These are phyloP conservation scores for Zalaria sp. DNA, from an alignment of 2,329 filamentous ascomycete species.

Conservation along the genomic window DNA sequence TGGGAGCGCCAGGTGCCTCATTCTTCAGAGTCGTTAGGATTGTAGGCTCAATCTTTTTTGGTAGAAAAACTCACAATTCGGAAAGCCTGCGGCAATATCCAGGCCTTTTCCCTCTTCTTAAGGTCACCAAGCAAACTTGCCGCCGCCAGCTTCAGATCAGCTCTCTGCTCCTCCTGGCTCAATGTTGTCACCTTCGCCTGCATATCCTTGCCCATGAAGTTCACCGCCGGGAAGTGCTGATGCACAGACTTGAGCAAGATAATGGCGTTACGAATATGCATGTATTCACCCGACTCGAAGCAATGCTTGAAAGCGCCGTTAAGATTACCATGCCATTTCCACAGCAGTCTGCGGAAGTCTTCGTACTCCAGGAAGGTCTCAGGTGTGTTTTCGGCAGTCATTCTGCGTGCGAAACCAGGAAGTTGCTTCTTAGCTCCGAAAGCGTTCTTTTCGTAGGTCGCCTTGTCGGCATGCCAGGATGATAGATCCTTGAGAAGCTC, in stretches of 20 bases:
- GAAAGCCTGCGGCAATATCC: conserved; percentile 64
- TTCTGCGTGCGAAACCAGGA: conserved; percentile 63
- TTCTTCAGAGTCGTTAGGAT: neutral
- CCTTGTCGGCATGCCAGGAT: conserved; percentile 68
- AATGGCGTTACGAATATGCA: conserved; percentile 94
- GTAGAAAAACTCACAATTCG: conserved; percentile 40
- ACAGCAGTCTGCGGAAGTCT: conserved; percentile 71
- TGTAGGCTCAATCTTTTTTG: neutral
- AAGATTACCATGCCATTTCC: conserved; percentile 80
- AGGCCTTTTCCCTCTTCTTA: conserved; percentile 50
- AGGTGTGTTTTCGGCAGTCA: conserved; percentile 55
- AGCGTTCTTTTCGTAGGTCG: conserved; percentile 69
- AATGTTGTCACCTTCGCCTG: conserved; percentile 52
- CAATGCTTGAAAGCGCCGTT: conserved; percentile 69
- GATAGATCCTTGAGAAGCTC: conserved; percentile 67
- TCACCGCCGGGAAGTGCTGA: conserved; percentile 73
- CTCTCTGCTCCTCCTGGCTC: conserved; percentile 44
- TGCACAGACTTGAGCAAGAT: conserved; percentile 71
- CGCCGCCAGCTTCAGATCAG: conserved; percentile 63
- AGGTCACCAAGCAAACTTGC: conserved; percentile 58
- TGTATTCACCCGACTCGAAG: conserved; percentile 75
- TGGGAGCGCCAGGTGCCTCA: conserved; percentile 1
- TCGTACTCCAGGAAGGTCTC: conserved; percentile 66
- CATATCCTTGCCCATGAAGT: conserved; percentile 66
- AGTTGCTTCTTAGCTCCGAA: conserved; percentile 51